Conservation (phyloP, 75 land plant species). For the Selaginella tamariscina region DNA sequence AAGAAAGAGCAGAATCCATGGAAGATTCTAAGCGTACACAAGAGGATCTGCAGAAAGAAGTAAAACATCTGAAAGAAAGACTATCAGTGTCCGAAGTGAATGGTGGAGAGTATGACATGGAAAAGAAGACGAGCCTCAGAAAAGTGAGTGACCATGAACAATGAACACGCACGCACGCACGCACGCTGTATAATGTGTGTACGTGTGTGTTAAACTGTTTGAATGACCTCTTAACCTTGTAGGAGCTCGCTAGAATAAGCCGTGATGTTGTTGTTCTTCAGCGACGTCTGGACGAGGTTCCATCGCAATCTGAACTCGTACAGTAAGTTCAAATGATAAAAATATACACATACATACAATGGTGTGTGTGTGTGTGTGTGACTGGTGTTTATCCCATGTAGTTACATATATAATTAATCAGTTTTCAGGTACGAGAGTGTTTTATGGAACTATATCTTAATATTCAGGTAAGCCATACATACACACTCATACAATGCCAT, state of each 20-base stretch:
- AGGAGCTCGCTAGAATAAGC: slow-evolving; percentile 23
- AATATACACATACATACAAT: too few species aligned
- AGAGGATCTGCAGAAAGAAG: background rate
- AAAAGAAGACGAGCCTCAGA: background rate
- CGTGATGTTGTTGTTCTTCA: slow-evolving; percentile 22
- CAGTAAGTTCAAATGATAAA: slow-evolving; percentile 32
- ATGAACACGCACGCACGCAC: too few species aligned
- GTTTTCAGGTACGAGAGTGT: slow-evolving; percentile 40
- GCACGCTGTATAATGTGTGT: too few species aligned
- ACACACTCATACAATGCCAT: too few species aligned
- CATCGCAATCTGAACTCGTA: slow-evolving; percentile 49
- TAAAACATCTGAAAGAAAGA: background rate
- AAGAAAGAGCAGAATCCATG: background rate
- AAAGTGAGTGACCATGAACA: slow-evolving; percentile 4
- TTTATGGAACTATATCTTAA: slow-evolving; percentile 2
- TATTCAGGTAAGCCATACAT: background rate
- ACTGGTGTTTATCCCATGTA: too few species aligned
- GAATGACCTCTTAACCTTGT: too few species aligned
- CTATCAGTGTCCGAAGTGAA: background rate
- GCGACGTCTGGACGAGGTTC: slow-evolving; percentile 42
- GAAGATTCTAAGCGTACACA: background rate
- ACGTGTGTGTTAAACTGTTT: too few species aligned
- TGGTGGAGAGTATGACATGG: background rate
- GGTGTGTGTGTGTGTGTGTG: too few species aligned
- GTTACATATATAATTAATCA: slow-evolving; percentile 44